Conservation (phyloP, 1,139 yeast genomes). For the Lodderomyces parapsilosis region DNA sequence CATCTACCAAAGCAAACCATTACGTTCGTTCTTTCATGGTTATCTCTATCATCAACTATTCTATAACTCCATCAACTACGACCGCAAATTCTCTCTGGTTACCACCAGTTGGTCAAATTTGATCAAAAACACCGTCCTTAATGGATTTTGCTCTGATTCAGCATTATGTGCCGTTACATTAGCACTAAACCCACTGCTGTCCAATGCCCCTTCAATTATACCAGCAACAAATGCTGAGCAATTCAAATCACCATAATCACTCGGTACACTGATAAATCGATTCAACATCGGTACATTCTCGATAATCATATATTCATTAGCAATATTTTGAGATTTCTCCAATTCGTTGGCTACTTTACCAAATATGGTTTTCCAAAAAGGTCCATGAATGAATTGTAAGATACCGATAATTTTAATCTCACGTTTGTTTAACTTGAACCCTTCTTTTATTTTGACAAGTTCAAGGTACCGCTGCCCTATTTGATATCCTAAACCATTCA, state of each 20-base stretch:
- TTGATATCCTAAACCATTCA: conserved; percentile 76
- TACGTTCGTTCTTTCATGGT: no score
- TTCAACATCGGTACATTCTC: conserved; percentile 80
- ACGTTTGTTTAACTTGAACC: conserved; percentile 64
- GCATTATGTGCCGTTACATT: conserved; percentile 87
- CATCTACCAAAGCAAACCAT: no score
- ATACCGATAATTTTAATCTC: conserved; percentile 74
- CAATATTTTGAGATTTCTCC: conserved; percentile 80
- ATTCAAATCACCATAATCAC: conserved; percentile 74
- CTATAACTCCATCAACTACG: background rate
- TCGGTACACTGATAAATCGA: conserved; percentile 76
- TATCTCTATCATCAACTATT: no score
- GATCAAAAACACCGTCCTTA: conserved; percentile 79
- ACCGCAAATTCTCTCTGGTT: conserved; percentile 47
- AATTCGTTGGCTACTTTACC: conserved; percentile 84
- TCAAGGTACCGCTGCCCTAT: conserved; percentile 50
- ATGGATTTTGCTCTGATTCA: conserved; percentile 60
- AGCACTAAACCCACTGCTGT: conserved; percentile 77
- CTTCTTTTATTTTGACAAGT: conserved; percentile 46
- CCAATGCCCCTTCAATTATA: conserved; percentile 84
- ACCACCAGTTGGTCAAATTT: conserved; percentile 66
- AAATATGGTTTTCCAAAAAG: conserved; percentile 80
- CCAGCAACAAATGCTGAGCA: conserved; percentile 92
- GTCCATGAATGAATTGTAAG: conserved; percentile 78
- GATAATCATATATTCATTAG: conserved; percentile 81